phyloP scores from a whole-genome alignment of 2,329 filamentous ascomycete genomes.

The Sarocladiaceae sp. region DNA sequence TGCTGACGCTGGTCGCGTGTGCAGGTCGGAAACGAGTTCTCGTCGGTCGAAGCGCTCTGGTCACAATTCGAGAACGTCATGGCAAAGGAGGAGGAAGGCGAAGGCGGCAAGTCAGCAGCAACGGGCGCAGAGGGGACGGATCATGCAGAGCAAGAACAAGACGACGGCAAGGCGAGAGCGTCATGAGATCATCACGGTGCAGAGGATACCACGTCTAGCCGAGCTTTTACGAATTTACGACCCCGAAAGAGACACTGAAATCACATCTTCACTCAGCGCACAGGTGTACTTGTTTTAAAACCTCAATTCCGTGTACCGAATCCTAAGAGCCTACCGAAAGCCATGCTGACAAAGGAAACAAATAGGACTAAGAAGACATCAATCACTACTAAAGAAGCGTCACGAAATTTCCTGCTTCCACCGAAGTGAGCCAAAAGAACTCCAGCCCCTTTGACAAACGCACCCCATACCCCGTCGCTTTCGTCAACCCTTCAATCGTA shows the following conservation, averaged over 20 bases:
- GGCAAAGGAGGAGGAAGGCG: conserved; percentile 54
- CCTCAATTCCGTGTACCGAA: conserved; percentile 6
- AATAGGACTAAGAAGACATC: conserved; percentile 10
- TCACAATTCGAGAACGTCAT: conserved; percentile 96
- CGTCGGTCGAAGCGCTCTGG: conserved; percentile 95
- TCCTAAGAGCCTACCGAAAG: conserved; percentile 1
- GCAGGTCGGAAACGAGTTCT: conserved; percentile 90
- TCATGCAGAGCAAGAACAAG: conserved; percentile 20
- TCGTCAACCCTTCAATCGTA: not conserved
- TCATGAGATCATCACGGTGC: not conserved
- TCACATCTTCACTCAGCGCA: not conserved
- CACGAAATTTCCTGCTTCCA: conserved; percentile 7
- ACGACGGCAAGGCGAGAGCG: conserved; percentile 12
- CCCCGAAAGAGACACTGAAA: not conserved
- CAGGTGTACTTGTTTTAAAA: not conserved
- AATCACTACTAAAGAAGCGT: conserved; percentile 4
- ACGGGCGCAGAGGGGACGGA: conserved; percentile 15
- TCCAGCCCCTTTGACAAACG: not conserved
- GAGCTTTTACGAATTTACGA: conserved; percentile 5
- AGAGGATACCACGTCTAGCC: not conserved
- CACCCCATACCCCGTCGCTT: not conserved
- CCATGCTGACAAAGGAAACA: conserved; percentile 10
- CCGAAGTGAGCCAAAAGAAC: not conserved
- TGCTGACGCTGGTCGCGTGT: not conserved
- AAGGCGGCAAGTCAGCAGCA: conserved; percentile 15